Base-by-base conservation (phyloP, 176 grass and related monocot species). In the Oryza brachyantha region DNA sequence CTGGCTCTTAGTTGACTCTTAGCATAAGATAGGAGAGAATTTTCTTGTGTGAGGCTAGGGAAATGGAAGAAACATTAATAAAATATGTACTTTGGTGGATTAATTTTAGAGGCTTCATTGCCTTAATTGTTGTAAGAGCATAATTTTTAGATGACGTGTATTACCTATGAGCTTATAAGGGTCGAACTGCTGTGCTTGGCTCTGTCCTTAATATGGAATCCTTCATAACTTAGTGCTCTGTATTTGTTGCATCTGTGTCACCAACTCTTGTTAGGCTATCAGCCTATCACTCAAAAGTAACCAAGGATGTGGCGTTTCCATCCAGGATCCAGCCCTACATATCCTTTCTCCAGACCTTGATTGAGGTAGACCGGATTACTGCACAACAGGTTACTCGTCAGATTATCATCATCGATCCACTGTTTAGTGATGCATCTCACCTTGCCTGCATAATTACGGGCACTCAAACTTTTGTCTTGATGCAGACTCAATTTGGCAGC, bases 401-500 rank as follows among this genome's bases (percentile, higher is more conserved):
- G 16, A 59, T 43, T 43, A 21, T 88, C 75, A 4, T 13, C 70
- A 29, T 25, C 52, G n/a, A 57, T 3, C 64, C 29, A 41, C 52
- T 69, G 54, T 64, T 68, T 14, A 74, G 37, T 35, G 82, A 64
- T 81, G 77, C 87, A 43, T 58, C 79, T 85, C 87, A 72, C 72
- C 77, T 66, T 70, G 11, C 57, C 5, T 59, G 22, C 58, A 32
- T 71, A 10, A 72, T 89, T 43, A 70, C 38, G 72, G 43, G 29
- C 77, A 36, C 77, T 72, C 65, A 42, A 70, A 60, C 29, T 67
- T 78, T 77, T 77, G 82, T 81, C 71, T 42, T 3, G 14, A 71
- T 71, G 70, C 42, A 80, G 6, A 27, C 70, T 80, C 76, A 21
- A 16, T 63, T 41, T 75, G 64, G 54, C 63, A 42, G 14, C 71